Evolutionary conservation across 768 basidiomycete genomes (phyloP), one percentile per base, ranked within the genome.

Genomic region (Gymnopilus dilepis): DNA sequence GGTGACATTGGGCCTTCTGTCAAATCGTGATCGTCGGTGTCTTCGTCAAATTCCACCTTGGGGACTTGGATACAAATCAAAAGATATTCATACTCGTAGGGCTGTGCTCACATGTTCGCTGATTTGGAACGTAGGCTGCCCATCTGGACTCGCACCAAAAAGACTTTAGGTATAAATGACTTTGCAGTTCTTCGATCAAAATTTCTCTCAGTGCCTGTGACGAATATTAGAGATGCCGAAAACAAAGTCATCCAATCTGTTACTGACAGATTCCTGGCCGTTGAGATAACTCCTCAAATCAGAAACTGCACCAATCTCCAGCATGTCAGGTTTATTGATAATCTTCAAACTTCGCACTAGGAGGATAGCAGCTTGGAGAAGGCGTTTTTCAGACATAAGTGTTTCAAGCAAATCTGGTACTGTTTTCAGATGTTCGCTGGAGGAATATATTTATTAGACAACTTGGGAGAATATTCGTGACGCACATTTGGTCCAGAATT

Each of bases 131-230:
- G 72, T 97, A 98, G 0, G 91, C 76, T 17, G 86, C 81, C 97
- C 97, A 99, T 30, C 97, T 87, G 5, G 88, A 85, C 66, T 99
- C 97, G 70, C 94, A 95, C 88, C 95, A 97, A 73, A 95, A 97
- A 0, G 91, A 93, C 70, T 97, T 97, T 61, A 99, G 86, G 75
- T 97, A 99, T n/a, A 99, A 77, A 75, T 99, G 97, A 66, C 88
- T 94, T 70, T 99, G 96, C 12, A 99, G 82, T 70, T 99, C 97
- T 66, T 99, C 97, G 6, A 96, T 81, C 59, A 99, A 78, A 58
- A 99, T 97, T 65, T 99, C 97, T 47, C 92, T 84, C 43, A 99
- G 76, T 11, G 92, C 90, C 97, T 98, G 59, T 19, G 2, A 13
- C 19, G 21, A 31, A 24, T 48, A 24, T 52, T 33, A 59, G 52